phyloP scores from a whole-genome alignment of 2,329 filamentous ascomycete genomes.

The Periconia sp. region DNA sequence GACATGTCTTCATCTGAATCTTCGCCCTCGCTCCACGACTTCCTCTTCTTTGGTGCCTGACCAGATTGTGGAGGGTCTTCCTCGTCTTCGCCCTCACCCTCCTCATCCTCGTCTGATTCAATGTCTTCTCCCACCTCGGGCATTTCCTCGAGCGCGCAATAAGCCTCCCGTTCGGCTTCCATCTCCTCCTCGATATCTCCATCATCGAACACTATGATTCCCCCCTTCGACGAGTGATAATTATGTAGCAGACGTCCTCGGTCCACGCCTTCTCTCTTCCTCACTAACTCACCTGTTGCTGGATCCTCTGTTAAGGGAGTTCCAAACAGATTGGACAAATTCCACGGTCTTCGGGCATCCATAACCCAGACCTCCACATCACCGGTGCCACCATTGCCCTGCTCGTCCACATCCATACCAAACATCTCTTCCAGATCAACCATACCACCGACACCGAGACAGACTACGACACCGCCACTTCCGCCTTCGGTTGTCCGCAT shows the following conservation, averaged over 20 bases:
- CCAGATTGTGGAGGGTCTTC: constrained; percentile 43
- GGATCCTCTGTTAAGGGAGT: constrained; percentile 56
- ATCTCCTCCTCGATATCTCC: constrained; percentile 92
- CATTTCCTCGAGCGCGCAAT: constrained; percentile 86
- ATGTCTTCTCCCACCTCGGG: constrained; percentile 81
- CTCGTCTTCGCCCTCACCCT: constrained; percentile 55
- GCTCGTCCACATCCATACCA: constrained; percentile 73
- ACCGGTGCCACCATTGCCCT: constrained; percentile 67
- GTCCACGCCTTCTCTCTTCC: constrained; percentile 69
- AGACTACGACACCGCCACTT: constrained; percentile 86
- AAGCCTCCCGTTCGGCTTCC: constrained; percentile 75
- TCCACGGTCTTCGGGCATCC: constrained; percentile 92
- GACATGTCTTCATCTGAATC: constrained; percentile 68
- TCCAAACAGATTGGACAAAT: constrained; percentile 90
- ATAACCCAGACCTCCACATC: constrained; percentile 96
- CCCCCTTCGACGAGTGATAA: constrained; percentile 81
- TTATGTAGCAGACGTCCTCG: constrained; percentile 73
- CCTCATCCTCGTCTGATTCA: constrained; percentile 63
- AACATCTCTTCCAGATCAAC: constrained; percentile 84
- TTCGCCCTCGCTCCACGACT: constrained; percentile 62
- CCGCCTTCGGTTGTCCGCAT: constrained; percentile 88
- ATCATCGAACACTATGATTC: constrained; percentile 93
- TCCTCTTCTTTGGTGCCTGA: constrained; percentile 47
- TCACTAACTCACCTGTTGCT: constrained; percentile 54
- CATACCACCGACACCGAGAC: constrained; percentile 89